Base-by-base conservation (phyloP, 441 rosid species). In the Populus hybrid region DNA sequence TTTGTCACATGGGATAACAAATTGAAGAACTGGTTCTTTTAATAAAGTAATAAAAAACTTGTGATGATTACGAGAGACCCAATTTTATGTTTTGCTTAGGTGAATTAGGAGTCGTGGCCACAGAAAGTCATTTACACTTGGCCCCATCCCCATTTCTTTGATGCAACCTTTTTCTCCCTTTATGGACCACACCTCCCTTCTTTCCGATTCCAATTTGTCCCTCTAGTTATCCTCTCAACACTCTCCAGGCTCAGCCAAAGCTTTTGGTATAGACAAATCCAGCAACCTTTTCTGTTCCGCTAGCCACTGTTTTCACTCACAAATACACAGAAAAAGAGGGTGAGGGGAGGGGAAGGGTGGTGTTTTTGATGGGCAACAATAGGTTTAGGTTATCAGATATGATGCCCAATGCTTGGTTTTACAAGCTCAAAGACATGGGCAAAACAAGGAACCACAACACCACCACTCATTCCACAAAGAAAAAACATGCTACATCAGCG, bases 401-500 rank as follows among this genome's bases (percentile, higher is more conserved):
- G 88, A 87, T 95, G 76, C 98, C 98, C n/a, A 91, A 91, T 85
- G 89, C 92, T 67, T 95, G 98, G 98, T 88, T 95, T 71, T 85
- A 88, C 94, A 95, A 87, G 88, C 94, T 93, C 64, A 92, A 74
- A 24, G 81, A 80, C 70, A 88, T 89, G 87, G 82, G 87, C 69
- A 84, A 67, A 67, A 35, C 80, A n/a, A 75, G 69, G 69, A 84
- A 26, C 81, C 82, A 78, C 2, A 42, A 3, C 32, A 50, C 50
- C 35, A 26, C 66, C 28, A 21, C 64, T 26, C 11, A 67, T 34
- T 23, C 79, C 67, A 30, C 72, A 32, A 50, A 18, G 76, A 75
- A 82, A 57, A 80, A 80, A 26, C 75, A 82, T 50, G 74, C 34
- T 19, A 30, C 32, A 30, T 30, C 30, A 28, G 6, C 40, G 4